Conservation (phyloP, 257 asterid species). For the Primulina tabacum region DNA sequence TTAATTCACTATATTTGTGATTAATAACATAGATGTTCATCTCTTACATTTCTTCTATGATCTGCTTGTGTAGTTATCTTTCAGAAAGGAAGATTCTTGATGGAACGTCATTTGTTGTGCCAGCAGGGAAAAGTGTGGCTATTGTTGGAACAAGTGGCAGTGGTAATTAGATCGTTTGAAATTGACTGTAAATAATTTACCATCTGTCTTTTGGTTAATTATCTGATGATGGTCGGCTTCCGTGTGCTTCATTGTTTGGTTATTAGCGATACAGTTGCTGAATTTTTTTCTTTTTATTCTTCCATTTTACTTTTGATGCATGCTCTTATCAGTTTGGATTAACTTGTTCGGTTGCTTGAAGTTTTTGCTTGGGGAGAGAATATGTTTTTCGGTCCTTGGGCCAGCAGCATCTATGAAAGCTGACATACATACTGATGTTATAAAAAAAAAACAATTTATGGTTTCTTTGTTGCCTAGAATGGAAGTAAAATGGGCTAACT, state of each 20-base stretch:
- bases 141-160: conserved; percentile 99
- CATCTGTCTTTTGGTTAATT: conserved; percentile 18
- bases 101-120: conserved; percentile 82
- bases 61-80: conserved; percentile 56
- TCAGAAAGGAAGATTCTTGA: conserved; percentile 89
- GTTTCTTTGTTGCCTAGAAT: too few species aligned
- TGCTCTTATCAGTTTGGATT: too few species aligned
- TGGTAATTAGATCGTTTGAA: conserved; percentile 46
- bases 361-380: neutral
- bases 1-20: too few species aligned
- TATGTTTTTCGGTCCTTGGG: neutral
- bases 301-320: neutral
- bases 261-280: neutral
- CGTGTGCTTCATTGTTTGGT: conserved; percentile 8
- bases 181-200: conserved; percentile 20
- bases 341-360: conserved; percentile 10
- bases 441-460: too few species aligned
- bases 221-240: conserved; percentile 12
- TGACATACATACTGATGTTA: too few species aligned
- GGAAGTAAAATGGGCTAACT: too few species aligned
- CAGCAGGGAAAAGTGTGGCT: conserved; percentile 99
- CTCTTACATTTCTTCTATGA: conserved; percentile 22
- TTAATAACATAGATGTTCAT: neutral
- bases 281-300: too few species aligned
- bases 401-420: neutral